Evolutionary conservation across 192 early-diverging fungal species (phyloP).

Genomic region (Coemansia sp.): DNA sequence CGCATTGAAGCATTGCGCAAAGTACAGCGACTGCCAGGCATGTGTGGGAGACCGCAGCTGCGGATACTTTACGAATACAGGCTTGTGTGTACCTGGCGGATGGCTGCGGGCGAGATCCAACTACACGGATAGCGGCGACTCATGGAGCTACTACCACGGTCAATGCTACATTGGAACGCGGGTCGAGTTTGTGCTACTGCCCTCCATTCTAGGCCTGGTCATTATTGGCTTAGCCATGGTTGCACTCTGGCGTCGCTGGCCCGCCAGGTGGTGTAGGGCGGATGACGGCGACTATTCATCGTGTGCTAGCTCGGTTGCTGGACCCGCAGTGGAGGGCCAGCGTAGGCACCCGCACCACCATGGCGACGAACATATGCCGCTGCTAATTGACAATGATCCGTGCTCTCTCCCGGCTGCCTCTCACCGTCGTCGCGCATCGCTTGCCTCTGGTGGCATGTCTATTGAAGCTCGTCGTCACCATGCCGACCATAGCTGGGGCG

Average conservation of each 20-base stretch:
- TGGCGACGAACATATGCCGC: conserved; percentile 32
- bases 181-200: conserved; percentile 43
- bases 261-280: conserved; percentile 8
- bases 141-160: conserved; percentile 51
- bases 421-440: conserved; percentile 3
- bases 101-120: conserved; percentile 39
- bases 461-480: conserved; percentile 4
- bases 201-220: conserved; percentile 25
- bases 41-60: conserved; percentile 35
- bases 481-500: conserved; percentile 1
- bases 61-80: conserved; percentile 39
- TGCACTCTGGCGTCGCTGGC: conserved; percentile 34
- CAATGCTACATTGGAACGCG: conserved; percentile 45
- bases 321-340: neutral
- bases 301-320: conserved; percentile 16
- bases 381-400: conserved; percentile 56
- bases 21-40: conserved; percentile 25
- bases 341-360: conserved; percentile 12
- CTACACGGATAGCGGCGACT: conserved; percentile 24
- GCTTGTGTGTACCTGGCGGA: conserved; percentile 42
- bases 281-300: conserved; percentile 14
- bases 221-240: conserved; percentile 29
- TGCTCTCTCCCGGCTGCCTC: conserved; percentile 12
- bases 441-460: conserved; percentile 8
- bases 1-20: conserved; percentile 11